Base-by-base conservation (phyloP, 345 rosid species). In the Eucalyptus paniculata region DNA sequence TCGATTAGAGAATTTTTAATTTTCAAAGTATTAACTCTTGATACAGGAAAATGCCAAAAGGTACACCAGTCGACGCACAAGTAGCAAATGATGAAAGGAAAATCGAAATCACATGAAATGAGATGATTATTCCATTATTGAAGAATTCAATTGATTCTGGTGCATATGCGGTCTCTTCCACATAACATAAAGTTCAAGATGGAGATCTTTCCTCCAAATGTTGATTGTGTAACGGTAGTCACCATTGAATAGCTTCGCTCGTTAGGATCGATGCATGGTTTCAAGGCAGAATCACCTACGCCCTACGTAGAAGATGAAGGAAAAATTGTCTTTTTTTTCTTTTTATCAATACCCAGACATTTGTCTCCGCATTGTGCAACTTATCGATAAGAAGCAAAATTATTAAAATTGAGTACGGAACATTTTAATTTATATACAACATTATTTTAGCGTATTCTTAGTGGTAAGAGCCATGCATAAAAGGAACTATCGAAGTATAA, bases 21-120 rank as follows among this genome's bases (percentile, higher is more conserved):
- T 37, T 19, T 6, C 8, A 19, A 19, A 37, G 28, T 37, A 10
- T 11, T 10, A 37, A 72, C 45, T 18, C 56, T 53, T 3, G 23
- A 2, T 51, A 51, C 0, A 23, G 9, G 1, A 17, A 8, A 44
- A 7, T 44, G 45, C 9, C 45, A 44, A 44, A 44, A 51, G 23
- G 7, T 51, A 0, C 56, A 51, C 56, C 56, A 51, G 7, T 51
- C 0, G 23, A 0, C 7, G 2, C 23, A 51, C 56, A 51, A 51
- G 2, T 3, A 3, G 4, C 0, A 51, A 51, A 51, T 0, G 23
- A 51, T 51, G 23, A 51, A 51, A 51, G 23, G 7, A 51, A 51
- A 51, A 51, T 51, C 9, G 0, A 51, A 51, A 51, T 51, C 2
- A 18, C 23, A 18, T 7, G 9, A 51, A 0, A 51, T 1, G 44